phyloP scores from a whole-genome alignment of 495 filamentous ascomycete genomes.

The Neurospora hispaniola region DNA sequence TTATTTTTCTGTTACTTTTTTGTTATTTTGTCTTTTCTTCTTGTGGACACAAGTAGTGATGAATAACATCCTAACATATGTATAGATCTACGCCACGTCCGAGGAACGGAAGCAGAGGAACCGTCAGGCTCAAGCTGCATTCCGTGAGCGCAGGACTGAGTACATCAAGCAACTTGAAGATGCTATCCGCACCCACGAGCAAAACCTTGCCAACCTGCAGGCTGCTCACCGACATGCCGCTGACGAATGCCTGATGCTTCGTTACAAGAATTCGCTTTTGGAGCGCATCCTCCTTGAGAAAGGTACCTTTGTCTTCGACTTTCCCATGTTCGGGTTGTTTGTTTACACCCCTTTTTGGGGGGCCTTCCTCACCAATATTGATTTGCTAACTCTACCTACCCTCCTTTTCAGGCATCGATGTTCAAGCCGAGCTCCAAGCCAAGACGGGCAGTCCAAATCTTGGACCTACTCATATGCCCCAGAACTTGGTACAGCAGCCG shows the following conservation, averaged over 20 bases:
- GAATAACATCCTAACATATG: constrained; percentile 12
- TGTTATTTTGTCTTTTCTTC: too few relatives aligned
- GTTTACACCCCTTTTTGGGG: neutral
- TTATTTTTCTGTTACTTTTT: too few relatives aligned
- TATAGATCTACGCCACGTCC: constrained; percentile 91
- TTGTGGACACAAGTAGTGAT: neutral
- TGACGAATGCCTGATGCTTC: constrained; percentile 95
- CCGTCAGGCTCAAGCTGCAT: constrained; percentile 92
- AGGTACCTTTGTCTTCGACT: constrained; percentile 39
- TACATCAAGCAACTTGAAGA: constrained; percentile 99
- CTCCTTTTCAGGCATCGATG: constrained; percentile 68
- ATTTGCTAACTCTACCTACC: neutral
- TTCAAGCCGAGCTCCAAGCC: constrained; percentile 84
- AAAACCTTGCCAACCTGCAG: constrained; percentile 80
- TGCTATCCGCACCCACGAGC: constrained; percentile 95
- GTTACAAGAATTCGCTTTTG: constrained; percentile 94
- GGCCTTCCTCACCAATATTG: neutral
- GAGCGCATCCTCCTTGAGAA: constrained; percentile 94
- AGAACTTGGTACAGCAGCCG: constrained; percentile 53
- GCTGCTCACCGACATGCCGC: constrained; percentile 90
- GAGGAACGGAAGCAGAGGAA: constrained; percentile 98
- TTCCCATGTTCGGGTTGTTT: neutral
- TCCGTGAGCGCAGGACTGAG: constrained; percentile 91
- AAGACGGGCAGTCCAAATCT: constrained; percentile 71
- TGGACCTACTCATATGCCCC: constrained; percentile 49